Evolutionary conservation across 495 filamentous ascomycete species (phyloP).

Genomic region (Aspergillus indologenus): DNA sequence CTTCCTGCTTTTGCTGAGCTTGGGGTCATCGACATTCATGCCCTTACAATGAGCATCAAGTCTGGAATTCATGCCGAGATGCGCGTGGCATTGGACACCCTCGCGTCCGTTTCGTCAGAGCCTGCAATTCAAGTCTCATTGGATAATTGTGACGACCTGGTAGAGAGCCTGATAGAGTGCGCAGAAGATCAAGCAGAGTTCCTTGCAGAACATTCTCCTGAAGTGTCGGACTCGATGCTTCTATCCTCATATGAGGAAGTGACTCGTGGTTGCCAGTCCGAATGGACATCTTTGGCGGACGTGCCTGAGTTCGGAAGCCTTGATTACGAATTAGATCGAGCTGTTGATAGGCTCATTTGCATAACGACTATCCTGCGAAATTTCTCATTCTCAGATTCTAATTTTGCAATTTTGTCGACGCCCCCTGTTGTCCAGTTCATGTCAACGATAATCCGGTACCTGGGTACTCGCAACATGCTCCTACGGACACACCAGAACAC

Average conservation of each 20-base stretch:
- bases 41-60: conserved; percentile 88
- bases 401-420: conserved; percentile 68
- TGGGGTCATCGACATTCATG: conserved; percentile 84
- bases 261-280: conserved; percentile 67
- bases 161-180: conserved; percentile 85
- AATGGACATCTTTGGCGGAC: conserved; percentile 66
- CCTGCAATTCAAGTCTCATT: conserved; percentile 59
- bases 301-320: conserved; percentile 70
- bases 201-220: conserved; percentile 72
- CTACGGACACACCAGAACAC: conserved; percentile 77
- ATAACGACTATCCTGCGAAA: conserved; percentile 93
- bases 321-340: conserved; percentile 79
- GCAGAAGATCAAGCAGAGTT: conserved; percentile 82
- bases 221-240: conserved; percentile 79
- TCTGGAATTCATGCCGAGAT: conserved; percentile 88
- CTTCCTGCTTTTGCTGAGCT: conserved; percentile 74
- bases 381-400: conserved; percentile 78
- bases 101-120: conserved; percentile 69
- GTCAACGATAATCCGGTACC: conserved; percentile 73
- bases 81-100: conserved; percentile 79
- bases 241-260: conserved; percentile 86
- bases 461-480: conserved; percentile 87
- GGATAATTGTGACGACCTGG: conserved; percentile 77
- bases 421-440: conserved; percentile 75
- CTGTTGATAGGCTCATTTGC: conserved; percentile 82